Base-by-base conservation (phyloP, 805 yeast genomes). In the Barnettozyma salicaria region DNA sequence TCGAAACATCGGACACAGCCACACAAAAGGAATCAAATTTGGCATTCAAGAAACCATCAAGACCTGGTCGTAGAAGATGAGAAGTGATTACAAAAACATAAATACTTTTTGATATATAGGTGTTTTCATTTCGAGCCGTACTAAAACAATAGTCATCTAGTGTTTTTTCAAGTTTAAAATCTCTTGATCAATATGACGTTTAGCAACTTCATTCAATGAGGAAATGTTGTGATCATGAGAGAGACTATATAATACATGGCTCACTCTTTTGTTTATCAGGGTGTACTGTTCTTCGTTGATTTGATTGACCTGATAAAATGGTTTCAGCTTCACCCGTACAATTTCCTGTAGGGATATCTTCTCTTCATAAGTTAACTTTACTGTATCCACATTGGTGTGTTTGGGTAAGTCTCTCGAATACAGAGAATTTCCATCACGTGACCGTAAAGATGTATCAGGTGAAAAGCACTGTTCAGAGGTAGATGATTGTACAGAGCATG, bases 41-140 rank as follows among this genome's bases (percentile, higher is more conserved):
- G 43, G 72, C 63, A 43, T 72, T 74, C 43, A 56, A 62, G 40
- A 80, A 76, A 59, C 92, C 92, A 31, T 73, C 70, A 48, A 87
- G 89, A 11, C 90, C 92, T 25, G 71, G 80, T 50, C 69, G 78
- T 49, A 67, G 72, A 58, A 59, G 49, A 47, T 49, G n/a, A n/a
- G n/a, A n/a, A n/a, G n/a, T n/a, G n/a, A n/a, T n/a, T n/a, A n/a
- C n/a, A n/a, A n/a, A n/a, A n/a, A n/a, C n/a, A n/a, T n/a, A n/a
- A n/a, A n/a, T n/a, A n/a, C n/a, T n/a, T n/a, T n/a, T n/a, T n/a
- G n/a, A n/a, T n/a, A n/a, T n/a, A n/a, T n/a, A n/a, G n/a, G n/a
- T n/a, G n/a, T n/a, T n/a, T n/a, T n/a, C n/a, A n/a, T n/a, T n/a
- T n/a, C n/a, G n/a, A n/a, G n/a, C n/a, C n/a, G n/a, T n/a, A n/a